Evolutionary conservation across 805 yeast genomes (phyloP), one percentile per base, ranked within the genome.

Genomic region (Lachancea cidri): DNA sequence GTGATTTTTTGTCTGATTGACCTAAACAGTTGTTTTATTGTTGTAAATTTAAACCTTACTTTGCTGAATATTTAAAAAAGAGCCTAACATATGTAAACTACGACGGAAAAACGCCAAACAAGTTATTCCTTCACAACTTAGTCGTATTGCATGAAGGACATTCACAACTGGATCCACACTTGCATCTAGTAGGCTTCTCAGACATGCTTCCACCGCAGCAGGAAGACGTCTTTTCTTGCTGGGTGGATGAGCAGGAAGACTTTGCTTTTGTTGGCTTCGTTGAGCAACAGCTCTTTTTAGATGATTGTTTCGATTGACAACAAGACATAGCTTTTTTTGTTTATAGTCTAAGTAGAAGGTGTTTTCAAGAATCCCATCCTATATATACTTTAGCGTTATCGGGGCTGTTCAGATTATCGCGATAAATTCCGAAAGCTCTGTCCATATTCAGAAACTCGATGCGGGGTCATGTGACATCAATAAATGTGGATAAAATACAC

Each of bases 81-180:
- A 22, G 9, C 11, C 7, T 22, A 22, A 22, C 27, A 22, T 22
- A 22, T 22, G 11, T 7, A 22, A 11, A 7, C 11, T 22, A 11
- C 11, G 7, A 11, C 27, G 7, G 11, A 7, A 7, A 22, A 22
- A n/a, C n/a, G n/a, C n/a, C n/a, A n/a, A n/a, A n/a, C n/a, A 22
- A 22, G 27, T 22, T 22, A 7, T 7, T 11, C 17, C 13, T 22
- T 33, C 33, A 44, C 2, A 49, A 40, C 41, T 50, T 50, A 22
- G 49, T 45, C 7, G 45, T 43, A 36, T 50, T 50, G 29, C 54
- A 50, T 22, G 42, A 38, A 5, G 45, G 42, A 35, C 54, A 50
- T 13, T 41, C 42, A 29, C 54, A 50, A 25, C 41, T 33, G 16
- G 50, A 36, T 6, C 54, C 54, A 20, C 54, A 50, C 20, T 42